phyloP scores from a whole-genome alignment of 495 filamentous ascomycete genomes.

The Alectoria sarmentosa region DNA sequence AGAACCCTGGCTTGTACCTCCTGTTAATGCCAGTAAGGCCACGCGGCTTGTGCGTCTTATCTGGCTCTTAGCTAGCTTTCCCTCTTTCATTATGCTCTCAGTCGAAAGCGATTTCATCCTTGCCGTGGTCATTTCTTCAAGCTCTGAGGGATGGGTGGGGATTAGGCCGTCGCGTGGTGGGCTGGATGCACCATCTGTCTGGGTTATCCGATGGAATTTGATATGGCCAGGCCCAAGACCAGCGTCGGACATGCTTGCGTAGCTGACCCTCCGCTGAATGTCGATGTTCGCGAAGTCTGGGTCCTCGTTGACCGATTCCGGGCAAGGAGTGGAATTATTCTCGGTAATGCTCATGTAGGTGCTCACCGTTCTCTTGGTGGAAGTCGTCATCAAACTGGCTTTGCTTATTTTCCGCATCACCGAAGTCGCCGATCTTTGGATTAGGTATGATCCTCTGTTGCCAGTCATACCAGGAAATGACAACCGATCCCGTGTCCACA shows the following conservation, averaged over 20 bases:
- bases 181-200: conserved; percentile 1
- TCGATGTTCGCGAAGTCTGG: neutral
- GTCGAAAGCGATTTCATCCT: neutral
- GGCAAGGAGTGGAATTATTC: neutral
- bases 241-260: conserved; percentile 2
- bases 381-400: conserved; percentile 57
- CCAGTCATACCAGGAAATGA: conserved; percentile 80
- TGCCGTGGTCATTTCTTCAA: neutral
- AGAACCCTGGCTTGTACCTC: neutral
- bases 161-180: neutral
- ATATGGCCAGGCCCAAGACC: neutral
- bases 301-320: neutral
- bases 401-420: conserved; percentile 80
- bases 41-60: neutral
- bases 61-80: neutral
- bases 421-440: conserved; percentile 64
- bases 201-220: conserved; percentile 1
- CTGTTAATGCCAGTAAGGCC: neutral
- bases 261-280: conserved; percentile 2
- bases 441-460: conserved; percentile 54
- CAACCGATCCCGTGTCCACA: conserved; percentile 79
- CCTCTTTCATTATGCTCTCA: neutral
- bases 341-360: conserved; percentile 9
- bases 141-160: neutral
- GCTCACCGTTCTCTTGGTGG: conserved; percentile 36